Conservation (phyloP, 257 asterid genomes). For the Salvia splendens region DNA sequence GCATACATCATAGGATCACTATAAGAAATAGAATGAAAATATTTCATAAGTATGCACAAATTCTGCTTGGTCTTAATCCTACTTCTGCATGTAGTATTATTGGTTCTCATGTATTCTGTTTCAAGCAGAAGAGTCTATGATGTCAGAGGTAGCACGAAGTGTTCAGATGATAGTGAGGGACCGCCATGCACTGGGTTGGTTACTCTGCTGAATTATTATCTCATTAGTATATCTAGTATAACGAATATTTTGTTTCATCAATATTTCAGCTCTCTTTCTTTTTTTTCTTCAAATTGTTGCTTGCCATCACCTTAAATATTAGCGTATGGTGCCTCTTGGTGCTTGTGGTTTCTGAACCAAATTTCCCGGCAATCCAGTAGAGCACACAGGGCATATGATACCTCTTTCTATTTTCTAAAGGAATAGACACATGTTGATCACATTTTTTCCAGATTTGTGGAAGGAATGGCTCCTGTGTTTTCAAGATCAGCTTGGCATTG, state of each 20-base stretch:
- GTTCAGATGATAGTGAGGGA: constrained; percentile 80
- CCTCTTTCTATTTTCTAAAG: neutral
- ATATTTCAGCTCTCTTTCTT: constrained; percentile 3
- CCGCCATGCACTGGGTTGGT: constrained; percentile 97
- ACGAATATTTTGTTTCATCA: neutral
- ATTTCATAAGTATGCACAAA: constrained; percentile 64
- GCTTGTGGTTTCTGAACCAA: neutral
- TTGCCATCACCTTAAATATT: neutral
- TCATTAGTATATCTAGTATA: neutral
- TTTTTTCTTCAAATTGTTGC: constrained; percentile 9
- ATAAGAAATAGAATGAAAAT: constrained; percentile 64
- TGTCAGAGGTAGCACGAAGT: constrained; percentile 71
- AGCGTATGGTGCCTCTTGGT: neutral
- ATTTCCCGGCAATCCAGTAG: neutral
- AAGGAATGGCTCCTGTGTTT: constrained; percentile 99
- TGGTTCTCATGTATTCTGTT: constrained; percentile 28
- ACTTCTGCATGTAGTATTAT: constrained; percentile 21
- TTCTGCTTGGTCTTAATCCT: constrained; percentile 16
- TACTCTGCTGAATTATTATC: neutral
- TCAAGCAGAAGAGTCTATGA: constrained; percentile 87
- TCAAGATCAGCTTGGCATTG: constrained; percentile 96
- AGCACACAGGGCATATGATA: neutral
- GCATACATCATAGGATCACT: constrained; percentile 94
- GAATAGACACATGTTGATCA: constrained; percentile 16
- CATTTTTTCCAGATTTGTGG: constrained; percentile 72